These are phyloP conservation scores for Buddleja alternifolia DNA, from an alignment of 257 asterid species.

Conservation along the genomic window DNA sequence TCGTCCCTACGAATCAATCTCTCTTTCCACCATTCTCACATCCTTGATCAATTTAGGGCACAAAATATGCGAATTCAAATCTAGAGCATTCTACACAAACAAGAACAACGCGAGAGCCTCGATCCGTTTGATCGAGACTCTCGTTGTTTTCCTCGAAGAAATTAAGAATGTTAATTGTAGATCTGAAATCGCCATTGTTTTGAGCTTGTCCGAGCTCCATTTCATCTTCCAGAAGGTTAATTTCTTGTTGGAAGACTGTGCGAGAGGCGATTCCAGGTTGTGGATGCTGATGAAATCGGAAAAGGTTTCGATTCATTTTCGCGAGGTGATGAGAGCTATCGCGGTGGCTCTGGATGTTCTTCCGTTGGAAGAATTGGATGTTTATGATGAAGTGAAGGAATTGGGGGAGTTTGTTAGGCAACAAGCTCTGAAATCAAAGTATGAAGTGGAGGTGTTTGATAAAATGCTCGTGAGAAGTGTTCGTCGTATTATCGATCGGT, in stretches of 20 bases:
- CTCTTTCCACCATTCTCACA: conserved; percentile 44
- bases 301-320: conserved; percentile 53
- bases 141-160: conserved; percentile 66
- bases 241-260: conserved; percentile 69
- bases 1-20: conserved; percentile 68
- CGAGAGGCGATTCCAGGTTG: conserved; percentile 57
- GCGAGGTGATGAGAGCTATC: conserved; percentile 46
- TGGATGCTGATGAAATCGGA: conserved; percentile 63
- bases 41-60: conserved; percentile 54
- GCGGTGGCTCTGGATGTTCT: conserved; percentile 69
- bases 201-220: conserved; percentile 77
- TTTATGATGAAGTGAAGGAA: conserved; percentile 54
- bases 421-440: conserved; percentile 43
- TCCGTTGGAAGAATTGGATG: conserved; percentile 36
- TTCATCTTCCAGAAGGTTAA: conserved; percentile 71
- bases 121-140: conserved; percentile 52
- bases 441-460: conserved; percentile 56
- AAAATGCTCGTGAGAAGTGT: conserved; percentile 36
- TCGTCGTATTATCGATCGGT: conserved; percentile 32
- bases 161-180: conserved; percentile 29
- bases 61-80: conserved; percentile 50
- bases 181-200: conserved; percentile 22
- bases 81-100: conserved; percentile 54
- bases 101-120: conserved; percentile 48
- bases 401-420: conserved; percentile 54